These are phyloP conservation scores for Pichia gijzeniarum DNA, from an alignment of 805 yeast species.

Conservation along the genomic window DNA sequence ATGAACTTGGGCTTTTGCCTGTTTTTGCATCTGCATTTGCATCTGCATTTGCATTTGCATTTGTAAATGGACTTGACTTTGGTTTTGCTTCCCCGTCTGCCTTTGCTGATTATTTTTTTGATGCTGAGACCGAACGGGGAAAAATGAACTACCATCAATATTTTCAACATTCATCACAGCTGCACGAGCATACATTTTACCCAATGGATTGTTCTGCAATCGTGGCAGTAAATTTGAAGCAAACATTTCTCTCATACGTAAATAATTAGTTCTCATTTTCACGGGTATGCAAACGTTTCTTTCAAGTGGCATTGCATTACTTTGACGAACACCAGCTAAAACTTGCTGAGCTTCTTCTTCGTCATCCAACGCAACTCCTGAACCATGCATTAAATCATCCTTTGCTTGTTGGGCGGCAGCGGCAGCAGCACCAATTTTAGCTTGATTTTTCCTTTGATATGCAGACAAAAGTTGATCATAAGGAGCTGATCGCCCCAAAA, in stretches of 20 bases:
- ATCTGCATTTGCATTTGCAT: slow-evolving; percentile 7
- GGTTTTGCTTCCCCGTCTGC: slow-evolving; percentile 7
- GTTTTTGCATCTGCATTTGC: slow-evolving; percentile 1
- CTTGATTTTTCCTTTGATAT: slow-evolving; percentile 89
- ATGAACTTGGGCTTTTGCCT: not conserved
- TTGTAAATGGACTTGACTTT: slow-evolving; percentile 14
- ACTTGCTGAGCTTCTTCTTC: slow-evolving; percentile 93
- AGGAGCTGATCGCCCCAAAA: slow-evolving; percentile 86
- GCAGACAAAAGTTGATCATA: slow-evolving; percentile 83
- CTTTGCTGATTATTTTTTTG: slow-evolving; percentile 20
- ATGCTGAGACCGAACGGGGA: slow-evolving; percentile 46
- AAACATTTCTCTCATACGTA: slow-evolving; percentile 90
- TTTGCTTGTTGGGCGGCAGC: slow-evolving; percentile 74
- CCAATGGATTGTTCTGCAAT: slow-evolving; percentile 51
- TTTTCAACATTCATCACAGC: slow-evolving; percentile 69
- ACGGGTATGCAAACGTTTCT: slow-evolving; percentile 65
- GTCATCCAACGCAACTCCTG: slow-evolving; percentile 55
- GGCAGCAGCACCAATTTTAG: slow-evolving; percentile 76
- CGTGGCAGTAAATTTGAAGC: slow-evolving; percentile 76
- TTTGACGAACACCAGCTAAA: slow-evolving; percentile 77
- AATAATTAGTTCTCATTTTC: slow-evolving; percentile 60
- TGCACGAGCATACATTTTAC: slow-evolving; percentile 75
- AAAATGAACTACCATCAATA: slow-evolving; percentile 52
- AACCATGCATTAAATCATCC: slow-evolving; percentile 51
- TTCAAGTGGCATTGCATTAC: slow-evolving; percentile 80